These are phyloP conservation scores for Ampelocalamus luodianensis DNA, from an alignment of 176 grass and related monocot species.

Conservation along the genomic window DNA sequence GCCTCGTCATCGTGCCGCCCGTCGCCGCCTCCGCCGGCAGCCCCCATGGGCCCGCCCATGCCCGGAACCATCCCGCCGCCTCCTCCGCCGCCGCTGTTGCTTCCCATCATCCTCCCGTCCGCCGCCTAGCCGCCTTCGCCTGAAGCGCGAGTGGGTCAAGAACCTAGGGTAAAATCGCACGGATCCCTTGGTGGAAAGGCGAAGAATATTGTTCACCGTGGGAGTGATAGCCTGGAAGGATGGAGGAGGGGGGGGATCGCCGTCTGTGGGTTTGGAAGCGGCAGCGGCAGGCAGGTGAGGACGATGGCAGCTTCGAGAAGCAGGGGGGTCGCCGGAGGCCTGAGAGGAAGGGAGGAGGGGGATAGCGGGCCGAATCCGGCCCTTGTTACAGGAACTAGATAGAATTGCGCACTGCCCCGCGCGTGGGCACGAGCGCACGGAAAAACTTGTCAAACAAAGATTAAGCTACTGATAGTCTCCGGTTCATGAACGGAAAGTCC, in stretches of 20 bases:
- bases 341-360: not conserved
- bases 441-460: too few relatives aligned
- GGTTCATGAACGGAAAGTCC: too few relatives aligned
- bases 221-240: not conserved
- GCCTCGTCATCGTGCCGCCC: slow-evolving; percentile 82
- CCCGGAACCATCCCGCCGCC: slow-evolving; percentile 30
- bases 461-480: too few relatives aligned
- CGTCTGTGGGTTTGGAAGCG: not conserved
- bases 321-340: not conserved
- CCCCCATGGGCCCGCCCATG: slow-evolving; percentile 38
- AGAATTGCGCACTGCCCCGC: too few relatives aligned
- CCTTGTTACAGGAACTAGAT: too few relatives aligned
- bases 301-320: not conserved
- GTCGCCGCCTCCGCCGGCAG: slow-evolving; percentile 45
- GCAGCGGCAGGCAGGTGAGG: not conserved
- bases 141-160: not conserved
- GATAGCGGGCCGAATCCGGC: not conserved
- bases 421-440: too few relatives aligned
- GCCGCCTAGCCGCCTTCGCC: not conserved
- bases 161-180: slow-evolving; percentile 7
- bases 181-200: not conserved
- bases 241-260: not conserved
- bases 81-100: slow-evolving; percentile 46
- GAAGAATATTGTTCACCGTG: slow-evolving; percentile 12
- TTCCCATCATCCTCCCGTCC: slow-evolving; percentile 57